A percentile compares a stretch with the other conserved stretches of the same genome.
Evolutionary conservation across 1,284 basidiomycete species (phyloP).

Genomic region (Acaromyces ingoldii): DNA sequence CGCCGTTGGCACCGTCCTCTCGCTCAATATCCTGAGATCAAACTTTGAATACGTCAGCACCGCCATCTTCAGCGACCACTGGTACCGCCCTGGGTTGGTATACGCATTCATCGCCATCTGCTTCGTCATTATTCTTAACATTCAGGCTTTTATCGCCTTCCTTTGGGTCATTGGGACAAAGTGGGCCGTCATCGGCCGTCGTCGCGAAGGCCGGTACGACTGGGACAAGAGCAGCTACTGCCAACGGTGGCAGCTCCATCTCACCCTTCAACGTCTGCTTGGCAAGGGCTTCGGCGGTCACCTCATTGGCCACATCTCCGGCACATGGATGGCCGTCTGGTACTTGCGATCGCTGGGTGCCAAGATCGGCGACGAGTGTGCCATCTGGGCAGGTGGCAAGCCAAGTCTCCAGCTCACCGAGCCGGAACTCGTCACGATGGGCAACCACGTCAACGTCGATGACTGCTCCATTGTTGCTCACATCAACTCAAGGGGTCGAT

Average conservation of each 20-base stretch:
- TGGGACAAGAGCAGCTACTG: slow-evolving; percentile 52
- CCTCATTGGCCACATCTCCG: slow-evolving; percentile 44
- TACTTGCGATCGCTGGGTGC: slow-evolving; percentile 47
- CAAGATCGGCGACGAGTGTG: slow-evolving; percentile 42
- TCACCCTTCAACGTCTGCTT: slow-evolving; percentile 43
- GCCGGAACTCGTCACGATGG: slow-evolving; percentile 50
- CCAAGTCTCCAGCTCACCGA: slow-evolving; percentile 49
- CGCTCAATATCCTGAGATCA: slow-evolving; percentile 39
- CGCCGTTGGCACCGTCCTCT: slow-evolving; percentile 44
- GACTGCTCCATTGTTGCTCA: slow-evolving; percentile 51
- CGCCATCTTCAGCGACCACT: slow-evolving; percentile 46
- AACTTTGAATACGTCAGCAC: slow-evolving; percentile 24
- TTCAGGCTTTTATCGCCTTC: slow-evolving; percentile 42
- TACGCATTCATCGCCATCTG: slow-evolving; percentile 42
- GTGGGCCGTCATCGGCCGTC: slow-evolving; percentile 48
- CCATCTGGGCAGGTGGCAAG: slow-evolving; percentile 51
- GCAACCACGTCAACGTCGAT: slow-evolving; percentile 46
- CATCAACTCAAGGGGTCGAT: slow-evolving; percentile 50
- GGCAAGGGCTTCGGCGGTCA: slow-evolving; percentile 47
- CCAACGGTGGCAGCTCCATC: slow-evolving; percentile 50
- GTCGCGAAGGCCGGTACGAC: slow-evolving; percentile 50
- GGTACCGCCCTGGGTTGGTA: slow-evolving; percentile 47
- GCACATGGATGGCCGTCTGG: slow-evolving; percentile 44
- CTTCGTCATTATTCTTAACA: slow-evolving; percentile 42
- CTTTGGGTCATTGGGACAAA: slow-evolving; percentile 46